phyloP scores from a whole-genome alignment of 2,329 filamentous ascomycete species.

The Colletotrichum sp. region DNA sequence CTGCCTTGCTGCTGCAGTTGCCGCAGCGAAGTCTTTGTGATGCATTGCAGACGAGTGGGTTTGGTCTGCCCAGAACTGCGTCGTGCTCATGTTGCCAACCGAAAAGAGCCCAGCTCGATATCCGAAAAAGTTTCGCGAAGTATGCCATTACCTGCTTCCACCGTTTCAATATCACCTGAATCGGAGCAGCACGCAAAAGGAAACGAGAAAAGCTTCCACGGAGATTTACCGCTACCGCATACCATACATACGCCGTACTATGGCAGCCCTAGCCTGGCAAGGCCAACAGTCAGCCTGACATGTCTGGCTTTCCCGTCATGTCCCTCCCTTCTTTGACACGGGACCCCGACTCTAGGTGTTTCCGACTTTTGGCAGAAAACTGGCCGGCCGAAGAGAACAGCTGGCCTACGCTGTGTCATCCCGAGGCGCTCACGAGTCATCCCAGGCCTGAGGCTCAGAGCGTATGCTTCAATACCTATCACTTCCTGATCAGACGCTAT shows the following conservation, averaged over 20 bases:
- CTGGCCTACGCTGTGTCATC: conserved; percentile 17
- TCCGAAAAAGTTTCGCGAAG: background rate
- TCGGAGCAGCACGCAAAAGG: background rate
- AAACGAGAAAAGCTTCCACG: conserved; percentile 10
- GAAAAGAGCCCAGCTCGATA: background rate
- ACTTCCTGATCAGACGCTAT: conserved; percentile 3
- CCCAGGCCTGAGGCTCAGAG: background rate
- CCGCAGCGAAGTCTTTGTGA: background rate
- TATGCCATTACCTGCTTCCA: background rate
- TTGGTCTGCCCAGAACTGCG: background rate
- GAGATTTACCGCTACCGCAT: background rate
- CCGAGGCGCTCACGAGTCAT: conserved; percentile 5
- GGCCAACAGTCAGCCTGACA: background rate
- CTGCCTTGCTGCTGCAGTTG: background rate
- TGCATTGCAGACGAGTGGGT: background rate
- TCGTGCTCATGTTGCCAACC: background rate
- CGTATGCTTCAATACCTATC: background rate
- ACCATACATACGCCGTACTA: background rate
- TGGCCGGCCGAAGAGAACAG: conserved; percentile 1
- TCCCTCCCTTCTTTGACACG: background rate
- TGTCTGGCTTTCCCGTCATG: background rate
- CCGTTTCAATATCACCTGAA: conserved; percentile 2
- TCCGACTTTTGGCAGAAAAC: background rate
- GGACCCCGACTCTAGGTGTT: background rate
- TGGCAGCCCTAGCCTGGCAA: background rate